phyloP scores from a whole-genome alignment of 2,329 filamentous ascomycete species.

The Aspergillus persii region DNA sequence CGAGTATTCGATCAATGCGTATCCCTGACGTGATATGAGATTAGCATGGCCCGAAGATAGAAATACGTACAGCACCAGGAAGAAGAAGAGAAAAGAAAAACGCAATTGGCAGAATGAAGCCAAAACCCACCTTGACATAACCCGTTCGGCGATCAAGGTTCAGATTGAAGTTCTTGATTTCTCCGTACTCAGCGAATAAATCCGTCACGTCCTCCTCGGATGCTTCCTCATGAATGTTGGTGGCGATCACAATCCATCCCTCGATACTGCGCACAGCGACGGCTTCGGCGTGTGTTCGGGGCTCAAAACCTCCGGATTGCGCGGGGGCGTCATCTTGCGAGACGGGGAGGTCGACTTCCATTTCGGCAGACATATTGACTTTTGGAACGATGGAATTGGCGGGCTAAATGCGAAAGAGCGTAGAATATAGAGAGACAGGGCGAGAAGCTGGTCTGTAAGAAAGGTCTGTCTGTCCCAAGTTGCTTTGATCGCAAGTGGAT shows the following conservation, averaged over 20 bases:
- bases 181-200: constrained; percentile 64
- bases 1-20: constrained; percentile 65
- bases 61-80: not conserved
- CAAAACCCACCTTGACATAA: constrained; percentile 60
- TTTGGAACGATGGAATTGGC: not conserved
- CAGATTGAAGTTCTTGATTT: constrained; percentile 66
- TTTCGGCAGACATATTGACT: constrained; percentile 42
- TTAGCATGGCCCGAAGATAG: not conserved
- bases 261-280: constrained; percentile 66
- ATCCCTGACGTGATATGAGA: constrained; percentile 49
- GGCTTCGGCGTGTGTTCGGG: constrained; percentile 44
- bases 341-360: constrained; percentile 45
- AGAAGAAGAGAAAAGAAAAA: not conserved
- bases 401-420: not conserved
- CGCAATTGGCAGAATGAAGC: not conserved
- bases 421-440: not conserved
- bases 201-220: constrained; percentile 66
- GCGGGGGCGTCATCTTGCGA: constrained; percentile 32
- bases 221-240: constrained; percentile 67
- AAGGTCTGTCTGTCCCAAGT: not conserved
- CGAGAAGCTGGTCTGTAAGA: not conserved
- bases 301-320: constrained; percentile 36
- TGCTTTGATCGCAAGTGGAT: not conserved
- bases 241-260: constrained; percentile 67
- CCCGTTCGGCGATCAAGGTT: constrained; percentile 65